Evolutionary conservation across 2,329 filamentous ascomycete species (phyloP).

Genomic region (Ascocoryne sarcoides): DNA sequence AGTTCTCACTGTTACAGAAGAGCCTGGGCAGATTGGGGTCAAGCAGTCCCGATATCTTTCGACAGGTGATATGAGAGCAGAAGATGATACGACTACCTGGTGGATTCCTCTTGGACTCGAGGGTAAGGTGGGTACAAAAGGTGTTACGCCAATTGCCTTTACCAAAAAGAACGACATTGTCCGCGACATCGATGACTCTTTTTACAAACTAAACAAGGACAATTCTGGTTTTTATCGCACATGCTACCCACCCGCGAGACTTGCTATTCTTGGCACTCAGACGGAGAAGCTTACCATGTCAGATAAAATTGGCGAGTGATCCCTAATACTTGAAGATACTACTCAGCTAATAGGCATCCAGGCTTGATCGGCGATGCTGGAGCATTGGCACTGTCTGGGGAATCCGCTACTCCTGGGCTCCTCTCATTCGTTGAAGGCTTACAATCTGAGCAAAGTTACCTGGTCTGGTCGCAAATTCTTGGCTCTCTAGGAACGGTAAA

Average conservation of each 20-base stretch:
- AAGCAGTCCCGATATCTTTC: constrained; percentile 86
- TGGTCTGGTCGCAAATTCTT: constrained; percentile 83
- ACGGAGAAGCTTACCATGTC: constrained; percentile 68
- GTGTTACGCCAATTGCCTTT: constrained; percentile 57
- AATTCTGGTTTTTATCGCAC: constrained; percentile 76
- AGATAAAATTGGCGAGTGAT: constrained; percentile 69
- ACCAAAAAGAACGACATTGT: constrained; percentile 71
- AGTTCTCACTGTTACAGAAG: constrained; percentile 76
- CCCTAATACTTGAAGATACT: not conserved
- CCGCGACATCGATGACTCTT: constrained; percentile 62
- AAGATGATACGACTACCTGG: constrained; percentile 89
- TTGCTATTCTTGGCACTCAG: constrained; percentile 71
- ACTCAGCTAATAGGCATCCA: constrained; percentile 5
- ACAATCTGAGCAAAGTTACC: constrained; percentile 68
- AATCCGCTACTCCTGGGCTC: constrained; percentile 72
- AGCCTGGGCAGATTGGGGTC: constrained; percentile 71
- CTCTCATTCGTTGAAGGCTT: constrained; percentile 83
- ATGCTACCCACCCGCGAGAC: constrained; percentile 79
- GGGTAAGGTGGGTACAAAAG: constrained; percentile 58
- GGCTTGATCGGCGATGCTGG: constrained; percentile 76
- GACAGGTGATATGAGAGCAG: constrained; percentile 80
- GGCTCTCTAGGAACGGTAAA: constrained; percentile 68
- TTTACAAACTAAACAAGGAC: constrained; percentile 91
- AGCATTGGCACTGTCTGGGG: constrained; percentile 79
- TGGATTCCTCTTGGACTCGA: constrained; percentile 88